Percentiles rank a stretch among this genome's conserved stretches.
These are phyloP conservation scores for Tetratostichococcus sp. DNA, from an alignment of 139 green algal species.

Conservation along the genomic window DNA sequence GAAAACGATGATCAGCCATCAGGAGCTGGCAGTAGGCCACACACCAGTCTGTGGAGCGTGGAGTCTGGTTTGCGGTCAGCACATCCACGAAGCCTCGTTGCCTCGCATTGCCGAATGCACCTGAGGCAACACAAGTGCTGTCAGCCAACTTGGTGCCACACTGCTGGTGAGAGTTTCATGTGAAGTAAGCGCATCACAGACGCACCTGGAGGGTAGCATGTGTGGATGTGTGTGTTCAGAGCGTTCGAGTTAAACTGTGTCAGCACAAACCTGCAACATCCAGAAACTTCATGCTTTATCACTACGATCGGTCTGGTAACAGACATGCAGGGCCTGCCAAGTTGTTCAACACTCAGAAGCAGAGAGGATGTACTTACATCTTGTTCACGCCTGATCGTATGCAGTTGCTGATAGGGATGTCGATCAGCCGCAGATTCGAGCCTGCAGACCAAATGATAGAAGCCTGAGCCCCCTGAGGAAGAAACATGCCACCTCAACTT, in stretches of 20 bases:
- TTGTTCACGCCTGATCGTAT: constrained; percentile 57
- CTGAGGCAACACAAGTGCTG: constrained; percentile 11
- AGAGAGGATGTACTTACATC: constrained; percentile 28
- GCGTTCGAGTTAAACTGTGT: constrained; percentile 58
- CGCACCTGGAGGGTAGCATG: constrained; percentile 37
- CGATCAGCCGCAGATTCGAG: constrained; percentile 38
- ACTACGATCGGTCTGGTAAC: background rate
- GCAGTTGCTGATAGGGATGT: constrained; percentile 58
- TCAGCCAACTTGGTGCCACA: no score
- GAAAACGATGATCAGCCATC: no score
- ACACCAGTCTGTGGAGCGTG: constrained; percentile 24
- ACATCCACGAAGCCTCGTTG: constrained; percentile 48
- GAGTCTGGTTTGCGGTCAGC: constrained; percentile 47
- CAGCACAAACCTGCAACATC: constrained; percentile 46
- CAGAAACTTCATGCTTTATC: background rate
- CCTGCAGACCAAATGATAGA: constrained; percentile 12
- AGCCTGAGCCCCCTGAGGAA: no score
- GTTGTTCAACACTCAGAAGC: no score
- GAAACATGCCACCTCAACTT: no score
- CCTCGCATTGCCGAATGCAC: constrained; percentile 29
- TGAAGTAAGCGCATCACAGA: no score
- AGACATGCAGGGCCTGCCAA: no score
- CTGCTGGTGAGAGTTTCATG: no score
- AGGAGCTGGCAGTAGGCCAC: no score
- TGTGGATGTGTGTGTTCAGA: constrained; percentile 47